A percentile compares a stretch with the other conserved stretches of the same genome.
These are phyloP conservation scores for Quercus berberidifolia DNA, from an alignment of 306 rosid species.

Conservation along the genomic window DNA sequence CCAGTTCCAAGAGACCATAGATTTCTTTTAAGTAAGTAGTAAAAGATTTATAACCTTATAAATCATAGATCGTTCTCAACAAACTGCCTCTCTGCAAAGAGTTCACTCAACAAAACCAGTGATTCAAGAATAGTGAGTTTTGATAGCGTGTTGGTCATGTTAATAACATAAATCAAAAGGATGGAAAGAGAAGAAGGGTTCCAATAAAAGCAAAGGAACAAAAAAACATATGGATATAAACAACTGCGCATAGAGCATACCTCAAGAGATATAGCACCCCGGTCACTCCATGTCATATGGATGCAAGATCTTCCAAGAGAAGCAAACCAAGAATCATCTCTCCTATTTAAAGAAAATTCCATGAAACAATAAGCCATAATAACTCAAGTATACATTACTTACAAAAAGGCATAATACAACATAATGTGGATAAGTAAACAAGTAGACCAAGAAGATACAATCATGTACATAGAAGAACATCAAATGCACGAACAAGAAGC, in stretches of 20 bases:
- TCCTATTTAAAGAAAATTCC: slow-evolving; percentile 43
- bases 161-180: neutral
- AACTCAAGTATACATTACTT: neutral
- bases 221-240: neutral
- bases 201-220: neutral
- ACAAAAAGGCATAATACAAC: neutral
- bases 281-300: slow-evolving; percentile 86
- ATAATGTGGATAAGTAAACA: neutral
- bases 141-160: slow-evolving; percentile 1
- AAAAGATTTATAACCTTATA: no score
- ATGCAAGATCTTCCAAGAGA: slow-evolving; percentile 85
- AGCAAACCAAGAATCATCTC: slow-evolving; percentile 92
- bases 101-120: neutral
- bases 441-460: neutral
- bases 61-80: no score
- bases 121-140: neutral
- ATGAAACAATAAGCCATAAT: slow-evolving; percentile 6
- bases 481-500: neutral
- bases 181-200: neutral
- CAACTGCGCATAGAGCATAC: slow-evolving; percentile 20
- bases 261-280: slow-evolving; percentile 92
- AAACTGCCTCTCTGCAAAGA: no score
- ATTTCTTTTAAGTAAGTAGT: no score
- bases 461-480: neutral
- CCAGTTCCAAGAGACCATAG: neutral